These are phyloP conservation scores for Arthrobotrys iridis DNA, from an alignment of 2,329 filamentous ascomycete species.

Conservation along the genomic window DNA sequence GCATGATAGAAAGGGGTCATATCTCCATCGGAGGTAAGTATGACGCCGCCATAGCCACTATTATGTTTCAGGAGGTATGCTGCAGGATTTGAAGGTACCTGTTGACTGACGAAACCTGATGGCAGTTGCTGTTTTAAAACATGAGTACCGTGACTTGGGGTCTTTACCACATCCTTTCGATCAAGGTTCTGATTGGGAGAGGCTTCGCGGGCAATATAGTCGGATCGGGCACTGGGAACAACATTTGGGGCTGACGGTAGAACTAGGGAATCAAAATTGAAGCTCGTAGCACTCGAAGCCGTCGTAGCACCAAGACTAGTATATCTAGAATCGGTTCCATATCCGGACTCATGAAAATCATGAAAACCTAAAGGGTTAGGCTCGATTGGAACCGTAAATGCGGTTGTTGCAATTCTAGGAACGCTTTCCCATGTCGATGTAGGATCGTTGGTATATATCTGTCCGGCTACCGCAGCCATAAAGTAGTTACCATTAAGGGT, in stretches of 20 bases:
- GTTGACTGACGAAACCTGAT: not conserved
- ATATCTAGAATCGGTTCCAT: not conserved
- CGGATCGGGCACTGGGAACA: not conserved
- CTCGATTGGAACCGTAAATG: not conserved
- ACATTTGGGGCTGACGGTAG: not conserved
- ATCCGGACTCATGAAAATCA: not conserved
- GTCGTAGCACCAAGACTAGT: not conserved
- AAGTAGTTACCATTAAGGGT: not conserved
- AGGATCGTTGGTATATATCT: not conserved
- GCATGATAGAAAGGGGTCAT: not conserved
- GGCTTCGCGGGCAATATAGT: not conserved
- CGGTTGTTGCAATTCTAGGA: not conserved
- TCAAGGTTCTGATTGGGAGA: too few species aligned
- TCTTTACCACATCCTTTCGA: too few species aligned
- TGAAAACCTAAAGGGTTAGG: not conserved
- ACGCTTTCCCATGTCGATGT: not conserved
- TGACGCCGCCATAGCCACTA: not conserved
- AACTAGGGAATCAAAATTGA: not conserved
- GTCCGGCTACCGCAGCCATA: not conserved
- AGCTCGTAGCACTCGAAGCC: not conserved
- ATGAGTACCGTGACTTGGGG: not conserved
- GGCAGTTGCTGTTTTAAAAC: not conserved
- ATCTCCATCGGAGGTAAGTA: not conserved
- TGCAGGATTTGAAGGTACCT: not conserved
- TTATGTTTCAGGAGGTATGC: constrained; percentile 32